A percentile compares a stretch with the other conserved stretches of the same genome.
Evolutionary conservation across 2,329 filamentous ascomycete species (phyloP).

Genomic region (Albophoma yamanashiensis): DNA sequence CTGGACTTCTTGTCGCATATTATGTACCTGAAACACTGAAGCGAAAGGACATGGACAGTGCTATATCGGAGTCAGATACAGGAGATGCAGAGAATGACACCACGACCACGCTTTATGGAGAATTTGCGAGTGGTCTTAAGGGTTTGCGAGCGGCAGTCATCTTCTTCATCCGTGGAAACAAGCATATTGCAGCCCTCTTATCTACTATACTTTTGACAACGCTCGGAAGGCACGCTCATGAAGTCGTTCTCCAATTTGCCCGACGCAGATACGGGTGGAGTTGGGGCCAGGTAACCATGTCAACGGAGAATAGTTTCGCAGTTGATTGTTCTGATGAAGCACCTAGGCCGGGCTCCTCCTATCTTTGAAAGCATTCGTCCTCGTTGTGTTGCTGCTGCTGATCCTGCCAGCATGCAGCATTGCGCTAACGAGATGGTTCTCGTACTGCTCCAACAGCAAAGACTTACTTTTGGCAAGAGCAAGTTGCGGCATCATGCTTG

Average conservation of each 20-base stretch:
- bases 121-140: not conserved
- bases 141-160: not conserved
- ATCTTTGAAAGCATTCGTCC: not conserved
- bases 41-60: not conserved
- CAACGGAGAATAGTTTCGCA: not conserved
- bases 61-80: not conserved
- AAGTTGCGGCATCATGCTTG: not conserved
- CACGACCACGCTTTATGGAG: not conserved
- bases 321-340: not conserved
- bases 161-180: not conserved
- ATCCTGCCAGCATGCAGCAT: not conserved
- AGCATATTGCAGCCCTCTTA: not conserved
- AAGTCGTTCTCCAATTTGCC: not conserved
- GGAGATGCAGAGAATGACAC: not conserved
- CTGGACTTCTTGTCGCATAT: not conserved
- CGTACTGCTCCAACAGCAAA: not conserved
- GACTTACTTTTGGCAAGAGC: not conserved
- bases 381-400: not conserved
- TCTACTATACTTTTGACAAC: not conserved
- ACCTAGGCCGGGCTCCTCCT: not conserved
- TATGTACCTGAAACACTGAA: not conserved
- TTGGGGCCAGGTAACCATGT: not conserved
- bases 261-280: not conserved
- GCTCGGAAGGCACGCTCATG: not conserved
- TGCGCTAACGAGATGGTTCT: not conserved